phyloP scores from a whole-genome alignment of 2,329 filamentous ascomycete genomes.

The Aspergillus novoparasiticus region DNA sequence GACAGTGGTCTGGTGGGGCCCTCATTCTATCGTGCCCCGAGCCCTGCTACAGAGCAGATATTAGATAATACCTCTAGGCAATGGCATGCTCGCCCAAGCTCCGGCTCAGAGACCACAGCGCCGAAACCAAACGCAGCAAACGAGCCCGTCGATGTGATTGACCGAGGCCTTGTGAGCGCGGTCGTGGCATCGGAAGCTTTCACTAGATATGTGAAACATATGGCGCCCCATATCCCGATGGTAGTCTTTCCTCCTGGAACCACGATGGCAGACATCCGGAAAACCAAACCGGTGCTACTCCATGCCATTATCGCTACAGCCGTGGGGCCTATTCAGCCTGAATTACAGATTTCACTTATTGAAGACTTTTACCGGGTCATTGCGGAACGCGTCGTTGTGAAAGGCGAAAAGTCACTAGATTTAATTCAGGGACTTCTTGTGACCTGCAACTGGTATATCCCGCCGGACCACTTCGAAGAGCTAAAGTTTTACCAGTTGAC shows the following conservation, averaged over 20 bases:
- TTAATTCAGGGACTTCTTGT: conserved; percentile 78
- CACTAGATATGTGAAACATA: conserved; percentile 56
- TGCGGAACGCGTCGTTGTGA: conserved; percentile 72
- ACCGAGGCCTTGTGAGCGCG: conserved; percentile 53
- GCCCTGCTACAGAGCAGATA: conserved; percentile 25
- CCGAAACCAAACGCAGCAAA: conserved; percentile 21
- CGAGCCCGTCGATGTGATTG: conserved; percentile 51
- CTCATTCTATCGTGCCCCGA: conserved; percentile 11
- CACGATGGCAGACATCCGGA: conserved; percentile 57
- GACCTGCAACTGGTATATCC: conserved; percentile 80
- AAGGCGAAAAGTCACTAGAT: conserved; percentile 79
- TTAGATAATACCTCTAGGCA: conserved; percentile 18
- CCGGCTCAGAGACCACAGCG: conserved; percentile 13
- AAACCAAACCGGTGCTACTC: conserved; percentile 62
- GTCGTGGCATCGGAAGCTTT: conserved; percentile 60
- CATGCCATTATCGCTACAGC: conserved; percentile 59
- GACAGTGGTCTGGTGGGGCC: conserved; percentile 2
- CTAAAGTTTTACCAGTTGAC: conserved; percentile 88
- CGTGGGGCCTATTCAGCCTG: conserved; percentile 54
- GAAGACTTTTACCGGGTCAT: conserved; percentile 72
- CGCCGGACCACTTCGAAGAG: conserved; percentile 80
- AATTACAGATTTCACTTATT: conserved; percentile 63
- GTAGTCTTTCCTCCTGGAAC: conserved; percentile 60
- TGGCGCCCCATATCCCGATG: conserved; percentile 59
- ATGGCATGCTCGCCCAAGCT: conserved; percentile 21